phyloP scores from a whole-genome alignment of 805 yeast genomes.

The Metschnikowia kunwiensis region DNA sequence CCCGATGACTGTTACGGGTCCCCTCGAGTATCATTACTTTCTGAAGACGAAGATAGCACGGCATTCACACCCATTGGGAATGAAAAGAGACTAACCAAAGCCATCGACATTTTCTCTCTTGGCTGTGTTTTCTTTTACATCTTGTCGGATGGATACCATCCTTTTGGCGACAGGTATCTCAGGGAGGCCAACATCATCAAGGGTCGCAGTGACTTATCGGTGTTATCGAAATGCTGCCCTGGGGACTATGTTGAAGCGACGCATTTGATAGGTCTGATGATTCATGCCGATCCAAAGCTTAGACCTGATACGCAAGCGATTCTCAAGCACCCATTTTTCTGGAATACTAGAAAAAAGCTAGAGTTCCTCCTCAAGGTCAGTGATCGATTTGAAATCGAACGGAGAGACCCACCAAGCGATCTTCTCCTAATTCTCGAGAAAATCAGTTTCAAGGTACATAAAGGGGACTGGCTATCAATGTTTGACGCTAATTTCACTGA shows the following conservation, averaged over 20 bases:
- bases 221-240: slow-evolving; percentile 42
- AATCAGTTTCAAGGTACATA: slow-evolving; percentile 36
- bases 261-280: slow-evolving; percentile 73
- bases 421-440: slow-evolving; percentile 55
- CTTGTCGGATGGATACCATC: slow-evolving; percentile 80
- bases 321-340: slow-evolving; percentile 83
- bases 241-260: slow-evolving; percentile 58
- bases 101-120: slow-evolving; percentile 88
- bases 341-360: slow-evolving; percentile 70
- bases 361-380: slow-evolving; percentile 85
- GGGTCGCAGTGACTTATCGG: slow-evolving; percentile 51
- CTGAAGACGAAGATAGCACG: slow-evolving; percentile 12
- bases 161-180: slow-evolving; percentile 88
- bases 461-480: slow-evolving; percentile 71
- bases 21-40: slow-evolving; percentile 33
- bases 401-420: slow-evolving; percentile 72
- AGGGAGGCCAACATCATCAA: slow-evolving; percentile 87
- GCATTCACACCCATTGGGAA: slow-evolving; percentile 16
- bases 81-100: slow-evolving; percentile 72
- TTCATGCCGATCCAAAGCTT: slow-evolving; percentile 55
- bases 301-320: slow-evolving; percentile 73
- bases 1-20: slow-evolving; percentile 36
- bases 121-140: slow-evolving; percentile 94
- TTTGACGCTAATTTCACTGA: slow-evolving; percentile 74
- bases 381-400: slow-evolving; percentile 85